phyloP scores from a whole-genome alignment of 208 protist genomes.

The Polymyxa betae region DNA sequence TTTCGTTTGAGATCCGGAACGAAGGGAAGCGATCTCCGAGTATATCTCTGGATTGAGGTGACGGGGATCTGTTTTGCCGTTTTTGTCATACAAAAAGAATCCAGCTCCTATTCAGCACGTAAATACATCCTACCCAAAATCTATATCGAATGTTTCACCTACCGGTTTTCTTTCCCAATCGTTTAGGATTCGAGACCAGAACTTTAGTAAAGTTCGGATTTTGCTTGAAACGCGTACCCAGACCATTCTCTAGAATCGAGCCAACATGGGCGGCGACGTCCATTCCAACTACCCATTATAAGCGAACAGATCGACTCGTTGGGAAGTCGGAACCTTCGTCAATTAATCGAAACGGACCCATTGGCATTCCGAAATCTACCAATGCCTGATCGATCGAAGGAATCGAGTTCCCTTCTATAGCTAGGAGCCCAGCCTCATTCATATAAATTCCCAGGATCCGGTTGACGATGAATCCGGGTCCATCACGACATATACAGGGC shows the following conservation, averaged over 20 bases:
- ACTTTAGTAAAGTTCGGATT: not conserved
- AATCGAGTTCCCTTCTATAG: slow-evolving; percentile 52
- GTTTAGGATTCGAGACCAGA: not conserved
- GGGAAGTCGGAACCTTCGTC: slow-evolving; percentile 46
- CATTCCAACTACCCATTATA: slow-evolving; percentile 34
- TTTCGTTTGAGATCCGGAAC: not conserved
- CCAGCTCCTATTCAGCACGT: not conserved
- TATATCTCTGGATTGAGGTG: not conserved
- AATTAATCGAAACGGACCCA: slow-evolving; percentile 58
- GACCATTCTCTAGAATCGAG: slow-evolving; percentile 49
- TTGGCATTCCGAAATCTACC: slow-evolving; percentile 62
- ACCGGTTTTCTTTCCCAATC: slow-evolving; percentile 44
- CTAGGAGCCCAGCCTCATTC: slow-evolving; percentile 54
- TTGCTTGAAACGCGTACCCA: slow-evolving; percentile 20
- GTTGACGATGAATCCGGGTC: slow-evolving; percentile 58
- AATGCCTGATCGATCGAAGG: slow-evolving; percentile 55
- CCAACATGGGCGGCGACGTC: slow-evolving; percentile 56
- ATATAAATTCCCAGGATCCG: slow-evolving; percentile 60
- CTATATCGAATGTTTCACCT: not conserved
- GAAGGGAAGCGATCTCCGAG: not conserved
- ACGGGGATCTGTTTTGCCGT: not conserved
- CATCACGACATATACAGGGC: slow-evolving; percentile 41
- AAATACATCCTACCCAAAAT: not conserved
- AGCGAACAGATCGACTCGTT: not conserved
- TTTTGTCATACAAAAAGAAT: slow-evolving; percentile 29